phyloP scores from a whole-genome alignment of 352 stramenopile species.

The Phytophthora podocarpi region DNA sequence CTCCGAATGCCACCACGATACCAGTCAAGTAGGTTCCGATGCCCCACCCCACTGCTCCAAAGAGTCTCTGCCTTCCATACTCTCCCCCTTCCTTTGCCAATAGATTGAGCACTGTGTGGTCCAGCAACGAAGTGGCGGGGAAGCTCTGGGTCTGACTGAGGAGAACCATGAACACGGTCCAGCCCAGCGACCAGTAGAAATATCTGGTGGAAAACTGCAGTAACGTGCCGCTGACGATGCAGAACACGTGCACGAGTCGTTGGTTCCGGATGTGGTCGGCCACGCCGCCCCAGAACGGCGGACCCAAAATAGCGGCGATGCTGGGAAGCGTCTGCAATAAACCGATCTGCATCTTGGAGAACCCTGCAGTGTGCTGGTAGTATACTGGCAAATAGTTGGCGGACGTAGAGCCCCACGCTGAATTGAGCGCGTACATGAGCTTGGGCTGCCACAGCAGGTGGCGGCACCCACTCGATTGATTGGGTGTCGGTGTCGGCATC shows the following conservation, averaged over 20 bases:
- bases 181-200: conserved; percentile 42
- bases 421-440: conserved; percentile 70
- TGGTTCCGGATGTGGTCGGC: conserved; percentile 62
- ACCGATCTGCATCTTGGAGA: conserved; percentile 77
- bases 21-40: conserved; percentile 63
- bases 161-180: conserved; percentile 28
- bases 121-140: conserved; percentile 56
- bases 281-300: conserved; percentile 67
- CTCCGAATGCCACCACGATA: conserved; percentile 46
- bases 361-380: conserved; percentile 57
- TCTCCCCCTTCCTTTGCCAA: conserved; percentile 62
- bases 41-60: conserved; percentile 68
- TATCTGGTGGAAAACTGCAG: conserved; percentile 58
- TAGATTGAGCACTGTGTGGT: conserved; percentile 69
- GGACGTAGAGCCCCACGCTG: too few relatives aligned
- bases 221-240: conserved; percentile 51
- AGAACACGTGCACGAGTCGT: conserved; percentile 59
- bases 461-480: neutral
- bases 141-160: conserved; percentile 54
- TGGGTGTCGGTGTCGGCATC: neutral
- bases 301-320: conserved; percentile 56
- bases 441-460: conserved; percentile 60
- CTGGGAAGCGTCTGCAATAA: conserved; percentile 65
- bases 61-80: conserved; percentile 79
- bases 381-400: conserved; percentile 71